These are phyloP conservation scores for Dactylis glomerata DNA, from an alignment of 176 grass and related monocot genomes.

Conservation along the genomic window DNA sequence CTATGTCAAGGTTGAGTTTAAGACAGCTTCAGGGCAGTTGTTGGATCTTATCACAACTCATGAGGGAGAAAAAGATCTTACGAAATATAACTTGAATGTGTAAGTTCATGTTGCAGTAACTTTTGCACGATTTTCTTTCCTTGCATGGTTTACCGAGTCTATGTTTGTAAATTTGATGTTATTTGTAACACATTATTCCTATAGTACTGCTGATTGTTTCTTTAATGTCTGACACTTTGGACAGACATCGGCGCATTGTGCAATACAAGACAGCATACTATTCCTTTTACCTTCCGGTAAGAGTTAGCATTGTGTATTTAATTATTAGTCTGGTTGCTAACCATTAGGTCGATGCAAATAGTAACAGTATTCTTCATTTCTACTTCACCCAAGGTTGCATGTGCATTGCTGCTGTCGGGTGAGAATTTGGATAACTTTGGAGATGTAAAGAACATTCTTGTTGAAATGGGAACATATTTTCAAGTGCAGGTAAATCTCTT, in stretches of 20 bases:
- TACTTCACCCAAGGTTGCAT: slow-evolving; percentile 68
- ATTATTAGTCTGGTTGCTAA: background rate
- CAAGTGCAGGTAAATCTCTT: slow-evolving; percentile 74
- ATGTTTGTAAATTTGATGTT: slow-evolving; percentile 15
- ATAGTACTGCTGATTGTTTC: slow-evolving; percentile 18
- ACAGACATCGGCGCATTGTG: slow-evolving; percentile 86
- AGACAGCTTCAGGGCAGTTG: slow-evolving; percentile 96
- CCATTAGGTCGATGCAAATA: background rate
- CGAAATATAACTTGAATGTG: slow-evolving; percentile 78
- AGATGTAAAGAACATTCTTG: slow-evolving; percentile 86
- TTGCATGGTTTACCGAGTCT: slow-evolving; percentile 1
- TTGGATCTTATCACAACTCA: slow-evolving; percentile 98
- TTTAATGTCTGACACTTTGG: slow-evolving; percentile 29
- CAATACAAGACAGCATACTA: slow-evolving; percentile 98
- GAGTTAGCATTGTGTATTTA: background rate
- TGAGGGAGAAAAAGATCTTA: slow-evolving; percentile 90
- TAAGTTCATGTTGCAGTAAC: slow-evolving; percentile 42
- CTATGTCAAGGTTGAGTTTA: slow-evolving; percentile 77
- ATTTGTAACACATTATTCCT: slow-evolving; percentile 1
- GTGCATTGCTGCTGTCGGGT: slow-evolving; percentile 78
- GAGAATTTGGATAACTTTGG: slow-evolving; percentile 81
- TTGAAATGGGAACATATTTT: slow-evolving; percentile 98
- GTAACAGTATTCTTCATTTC: slow-evolving; percentile 26
- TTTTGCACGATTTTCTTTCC: background rate
- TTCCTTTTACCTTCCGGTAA: slow-evolving; percentile 98